These are phyloP conservation scores for Pezicula neosporulosa DNA, from an alignment of 2,329 filamentous ascomycete genomes.

Conservation along the genomic window DNA sequence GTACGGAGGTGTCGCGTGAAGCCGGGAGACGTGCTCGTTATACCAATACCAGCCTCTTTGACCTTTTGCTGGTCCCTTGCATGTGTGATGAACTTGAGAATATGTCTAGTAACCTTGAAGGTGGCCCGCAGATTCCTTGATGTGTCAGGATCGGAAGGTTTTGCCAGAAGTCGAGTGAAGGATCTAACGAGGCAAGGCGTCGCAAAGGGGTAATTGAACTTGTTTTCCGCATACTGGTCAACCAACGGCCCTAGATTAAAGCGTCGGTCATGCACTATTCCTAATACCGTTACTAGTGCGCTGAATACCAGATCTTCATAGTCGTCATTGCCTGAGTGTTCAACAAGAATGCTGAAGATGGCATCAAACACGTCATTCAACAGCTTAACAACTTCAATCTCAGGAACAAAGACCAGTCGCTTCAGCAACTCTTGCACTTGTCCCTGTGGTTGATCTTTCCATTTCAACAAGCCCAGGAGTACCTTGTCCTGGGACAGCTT, in stretches of 20 bases:
- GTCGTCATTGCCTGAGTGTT: conserved; percentile 86
- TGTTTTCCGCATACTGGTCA: conserved; percentile 82
- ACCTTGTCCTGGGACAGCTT: conserved; percentile 89
- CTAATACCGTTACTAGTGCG: conserved; percentile 81
- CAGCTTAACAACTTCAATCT: conserved; percentile 96
- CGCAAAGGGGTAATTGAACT: conserved; percentile 91
- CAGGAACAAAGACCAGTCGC: conserved; percentile 87
- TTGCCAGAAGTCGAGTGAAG: conserved; percentile 78
- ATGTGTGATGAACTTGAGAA: conserved; percentile 92
- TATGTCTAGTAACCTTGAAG: conserved; percentile 90
- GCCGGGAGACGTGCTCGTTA: conserved; percentile 66
- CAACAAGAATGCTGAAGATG: conserved; percentile 86
- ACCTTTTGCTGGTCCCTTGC: conserved; percentile 79
- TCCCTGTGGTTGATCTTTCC: conserved; percentile 72
- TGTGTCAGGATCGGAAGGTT: conserved; percentile 77
- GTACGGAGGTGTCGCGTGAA: conserved; percentile 82
- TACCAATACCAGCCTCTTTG: conserved; percentile 86
- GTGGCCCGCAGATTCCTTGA: conserved; percentile 84
- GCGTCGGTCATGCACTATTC: conserved; percentile 89
- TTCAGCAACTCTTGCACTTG: conserved; percentile 73
- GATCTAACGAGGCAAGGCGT: conserved; percentile 85
- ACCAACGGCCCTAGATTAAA: conserved; percentile 91
- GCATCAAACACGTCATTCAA: conserved; percentile 85
- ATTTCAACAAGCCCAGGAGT: conserved; percentile 78
- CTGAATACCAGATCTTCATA: conserved; percentile 92